These are phyloP conservation scores for Euryodendron excelsum DNA, from an alignment of 148 eudicot species.

Conservation along the genomic window DNA sequence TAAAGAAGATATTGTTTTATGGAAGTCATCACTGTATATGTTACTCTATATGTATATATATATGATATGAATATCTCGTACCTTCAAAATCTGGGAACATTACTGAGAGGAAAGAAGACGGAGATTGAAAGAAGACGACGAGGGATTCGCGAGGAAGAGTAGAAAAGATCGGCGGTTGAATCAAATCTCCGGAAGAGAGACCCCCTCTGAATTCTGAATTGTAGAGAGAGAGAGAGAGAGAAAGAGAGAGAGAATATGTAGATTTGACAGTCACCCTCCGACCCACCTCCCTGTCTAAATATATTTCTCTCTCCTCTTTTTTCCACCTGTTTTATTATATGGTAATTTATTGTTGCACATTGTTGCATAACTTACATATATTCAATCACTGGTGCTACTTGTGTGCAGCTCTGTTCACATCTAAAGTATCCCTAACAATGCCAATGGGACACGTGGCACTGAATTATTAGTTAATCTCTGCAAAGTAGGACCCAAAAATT, in stretches of 20 bases:
- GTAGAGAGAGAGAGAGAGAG: conserved; percentile 26
- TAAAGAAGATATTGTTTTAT: neutral
- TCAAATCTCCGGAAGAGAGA: conserved; percentile 40
- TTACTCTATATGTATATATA: neutral
- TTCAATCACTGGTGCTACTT: too few relatives aligned
- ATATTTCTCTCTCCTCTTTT: neutral
- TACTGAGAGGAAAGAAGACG: conserved; percentile 27
- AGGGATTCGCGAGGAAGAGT: conserved; percentile 20
- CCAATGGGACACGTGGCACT: too few relatives aligned
- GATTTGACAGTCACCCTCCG: conserved; percentile 71
- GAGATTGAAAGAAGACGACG: conserved; percentile 20
- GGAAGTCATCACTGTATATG: neutral
- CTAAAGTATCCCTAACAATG: too few relatives aligned
- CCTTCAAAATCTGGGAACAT: conserved; percentile 60
- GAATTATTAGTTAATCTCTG: too few relatives aligned
- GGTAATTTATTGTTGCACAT: too few relatives aligned
- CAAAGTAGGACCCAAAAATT: too few relatives aligned
- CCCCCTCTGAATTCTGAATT: conserved; percentile 21
- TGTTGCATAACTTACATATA: too few relatives aligned
- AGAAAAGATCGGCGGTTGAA: conserved; percentile 53
- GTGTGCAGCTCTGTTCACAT: too few relatives aligned
- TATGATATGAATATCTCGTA: conserved; percentile 16
- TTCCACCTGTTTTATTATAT: neutral
- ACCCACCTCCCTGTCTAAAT: conserved; percentile 29
- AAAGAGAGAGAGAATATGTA: conserved; percentile 45